Percentiles rank a stretch among this genome's conserved stretches.
phyloP scores from a whole-genome alignment of 1,284 basidiomycete genomes.

The Ceratobasidium sp. region DNA sequence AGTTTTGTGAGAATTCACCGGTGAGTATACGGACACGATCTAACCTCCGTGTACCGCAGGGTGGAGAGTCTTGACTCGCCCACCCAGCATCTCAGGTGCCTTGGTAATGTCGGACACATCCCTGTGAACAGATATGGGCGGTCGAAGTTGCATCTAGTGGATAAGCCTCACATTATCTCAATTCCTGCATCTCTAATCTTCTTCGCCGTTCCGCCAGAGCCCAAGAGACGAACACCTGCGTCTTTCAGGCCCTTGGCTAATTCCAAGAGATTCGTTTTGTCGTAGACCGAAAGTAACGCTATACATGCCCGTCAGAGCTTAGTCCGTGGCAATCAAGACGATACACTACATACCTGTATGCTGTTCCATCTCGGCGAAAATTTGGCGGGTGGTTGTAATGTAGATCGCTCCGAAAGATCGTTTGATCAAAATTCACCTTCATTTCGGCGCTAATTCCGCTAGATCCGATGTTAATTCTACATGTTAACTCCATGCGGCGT shows the following conservation, averaged over 20 bases:
- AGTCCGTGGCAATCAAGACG: background rate
- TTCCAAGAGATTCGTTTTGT: slow-evolving; percentile 91
- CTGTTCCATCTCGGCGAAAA: slow-evolving; percentile 22
- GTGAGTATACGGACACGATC: slow-evolving; percentile 41
- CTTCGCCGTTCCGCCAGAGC: slow-evolving; percentile 97
- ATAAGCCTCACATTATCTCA: slow-evolving; percentile 78
- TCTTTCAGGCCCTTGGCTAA: slow-evolving; percentile 84
- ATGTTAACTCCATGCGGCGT: too few relatives aligned
- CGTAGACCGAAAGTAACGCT: slow-evolving; percentile 97
- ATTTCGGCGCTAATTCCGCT: slow-evolving; percentile 20
- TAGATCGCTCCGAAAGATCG: slow-evolving; percentile 20
- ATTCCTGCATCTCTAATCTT: slow-evolving; percentile 95
- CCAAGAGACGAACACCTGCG: slow-evolving; percentile 87
- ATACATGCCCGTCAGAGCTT: slow-evolving; percentile 3
- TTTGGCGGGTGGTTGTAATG: slow-evolving; percentile 11
- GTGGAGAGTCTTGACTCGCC: slow-evolving; percentile 98
- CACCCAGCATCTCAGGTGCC: slow-evolving; percentile 99
- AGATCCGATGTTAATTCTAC: slow-evolving; percentile 7
- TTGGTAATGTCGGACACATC: slow-evolving; percentile 99
- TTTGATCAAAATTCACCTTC: slow-evolving; percentile 5
- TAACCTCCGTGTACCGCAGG: slow-evolving; percentile 96
- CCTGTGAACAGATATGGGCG: slow-evolving; percentile 54
- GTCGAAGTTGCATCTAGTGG: background rate
- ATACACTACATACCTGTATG: background rate
- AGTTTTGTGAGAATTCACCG: slow-evolving; percentile 16